Evolutionary conservation across 371 early-diverging fungal species (phyloP).

Genomic region (Umbelopsis sp.): DNA sequence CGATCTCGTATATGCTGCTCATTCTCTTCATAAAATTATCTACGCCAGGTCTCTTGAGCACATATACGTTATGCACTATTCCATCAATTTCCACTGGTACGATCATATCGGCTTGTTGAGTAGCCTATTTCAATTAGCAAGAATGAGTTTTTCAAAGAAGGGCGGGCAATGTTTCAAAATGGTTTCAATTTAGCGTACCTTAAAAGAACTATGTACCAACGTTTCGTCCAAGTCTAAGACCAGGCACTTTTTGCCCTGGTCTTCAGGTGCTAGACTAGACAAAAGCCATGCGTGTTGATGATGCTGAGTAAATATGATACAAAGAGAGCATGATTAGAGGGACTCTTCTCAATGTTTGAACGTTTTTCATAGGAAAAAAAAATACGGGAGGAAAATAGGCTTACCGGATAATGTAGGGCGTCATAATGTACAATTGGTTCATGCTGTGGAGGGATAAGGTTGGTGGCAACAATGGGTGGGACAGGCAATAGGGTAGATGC

Average conservation of each 20-base stretch:
- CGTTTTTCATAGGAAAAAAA: no score
- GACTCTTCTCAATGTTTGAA: not conserved
- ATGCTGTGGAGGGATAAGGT: not conserved
- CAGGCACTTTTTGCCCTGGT: conserved; percentile 45
- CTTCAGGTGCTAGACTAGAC: conserved; percentile 22
- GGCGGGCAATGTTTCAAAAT: no score
- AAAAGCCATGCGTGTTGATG: conserved; percentile 1
- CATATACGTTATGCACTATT: conserved; percentile 87
- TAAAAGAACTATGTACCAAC: conserved; percentile 59
- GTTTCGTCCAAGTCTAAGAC: conserved; percentile 69
- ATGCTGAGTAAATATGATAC: not conserved
- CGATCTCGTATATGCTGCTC: conserved; percentile 87
- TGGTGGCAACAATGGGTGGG: conserved; percentile 1
- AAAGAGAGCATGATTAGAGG: not conserved
- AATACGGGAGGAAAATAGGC: not conserved
- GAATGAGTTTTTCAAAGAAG: not conserved
- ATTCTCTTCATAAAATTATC: conserved; percentile 84
- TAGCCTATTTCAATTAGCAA: conserved; percentile 41
- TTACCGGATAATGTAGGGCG: not conserved
- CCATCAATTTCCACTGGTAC: conserved; percentile 89
- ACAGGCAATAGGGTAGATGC: not conserved
- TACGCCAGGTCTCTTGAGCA: conserved; percentile 91
- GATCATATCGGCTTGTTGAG: conserved; percentile 76
- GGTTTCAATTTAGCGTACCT: conserved; percentile 23
- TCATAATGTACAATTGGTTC: conserved; percentile 2